Evolutionary conservation across 2,329 filamentous ascomycete genomes (phyloP).

Genomic region (Thelonectria rubi): DNA sequence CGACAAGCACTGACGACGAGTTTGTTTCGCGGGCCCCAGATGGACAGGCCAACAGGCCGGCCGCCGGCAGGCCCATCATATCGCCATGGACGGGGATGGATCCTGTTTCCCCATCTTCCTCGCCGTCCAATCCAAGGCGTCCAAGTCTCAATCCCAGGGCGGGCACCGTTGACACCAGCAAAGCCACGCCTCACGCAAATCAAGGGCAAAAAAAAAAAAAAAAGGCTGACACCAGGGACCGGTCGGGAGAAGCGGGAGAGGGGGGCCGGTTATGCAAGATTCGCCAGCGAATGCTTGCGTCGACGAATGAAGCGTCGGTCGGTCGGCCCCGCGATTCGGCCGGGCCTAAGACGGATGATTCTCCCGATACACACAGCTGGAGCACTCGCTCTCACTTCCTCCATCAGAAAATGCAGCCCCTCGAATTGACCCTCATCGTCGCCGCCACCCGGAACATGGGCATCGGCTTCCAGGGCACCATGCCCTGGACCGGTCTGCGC

Average conservation of each 20-base stretch:
- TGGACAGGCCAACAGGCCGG: conserved; percentile 10
- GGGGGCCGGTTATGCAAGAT: conserved; percentile 19
- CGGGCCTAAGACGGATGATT: no score
- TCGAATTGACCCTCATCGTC: conserved; percentile 87
- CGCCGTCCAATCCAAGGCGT: conserved; percentile 13
- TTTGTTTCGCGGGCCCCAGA: conserved; percentile 6
- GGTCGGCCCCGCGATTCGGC: conserved; percentile 11
- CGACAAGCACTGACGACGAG: conserved; percentile 2
- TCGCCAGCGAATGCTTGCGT: background rate
- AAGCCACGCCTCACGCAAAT: conserved; percentile 17
- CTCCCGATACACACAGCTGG: background rate
- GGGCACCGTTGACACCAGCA: conserved; percentile 13
- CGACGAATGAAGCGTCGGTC: background rate
- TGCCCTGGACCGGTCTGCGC: conserved; percentile 90
- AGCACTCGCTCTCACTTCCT: conserved; percentile 4
- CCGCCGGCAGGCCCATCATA: no score
- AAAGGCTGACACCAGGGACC: no score
- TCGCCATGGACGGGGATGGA: conserved; percentile 3
- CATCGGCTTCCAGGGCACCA: conserved; percentile 79
- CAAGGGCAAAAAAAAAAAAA: conserved; percentile 15
- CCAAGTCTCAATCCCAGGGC: conserved; percentile 11
- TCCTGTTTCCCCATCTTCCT: conserved; percentile 5
- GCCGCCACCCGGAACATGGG: conserved; percentile 91
- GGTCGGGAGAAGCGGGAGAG: conserved; percentile 8
- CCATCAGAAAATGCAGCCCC: conserved; percentile 46